A percentile compares a stretch with the other conserved stretches of the same genome.
Evolutionary conservation across 2,329 filamentous ascomycete species (phyloP).

Genomic region (Diaporthe australafricana): DNA sequence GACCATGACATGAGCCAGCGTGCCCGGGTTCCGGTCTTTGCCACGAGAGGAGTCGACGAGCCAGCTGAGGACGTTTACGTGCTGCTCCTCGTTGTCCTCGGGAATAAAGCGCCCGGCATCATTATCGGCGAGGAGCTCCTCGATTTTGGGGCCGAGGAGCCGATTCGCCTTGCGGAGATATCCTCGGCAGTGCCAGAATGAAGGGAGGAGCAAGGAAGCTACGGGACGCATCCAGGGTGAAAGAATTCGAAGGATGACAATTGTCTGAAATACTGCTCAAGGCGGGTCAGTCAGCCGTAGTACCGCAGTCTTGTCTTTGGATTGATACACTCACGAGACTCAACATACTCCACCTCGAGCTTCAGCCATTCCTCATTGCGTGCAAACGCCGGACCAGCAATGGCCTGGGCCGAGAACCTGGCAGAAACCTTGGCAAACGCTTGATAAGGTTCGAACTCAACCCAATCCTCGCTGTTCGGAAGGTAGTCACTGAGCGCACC

Average conservation of each 20-base stretch:
- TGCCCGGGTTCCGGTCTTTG: not conserved
- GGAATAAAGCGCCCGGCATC: not conserved
- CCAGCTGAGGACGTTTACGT: slow-evolving; percentile 4
- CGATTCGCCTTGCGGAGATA: not conserved
- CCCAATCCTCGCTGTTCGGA: not conserved
- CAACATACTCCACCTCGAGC: not conserved
- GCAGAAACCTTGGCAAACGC: not conserved
- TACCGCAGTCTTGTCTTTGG: not conserved
- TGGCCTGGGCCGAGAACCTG: not conserved
- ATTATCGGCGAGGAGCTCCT: not conserved
- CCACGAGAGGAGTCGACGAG: not conserved
- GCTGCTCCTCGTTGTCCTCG: not conserved
- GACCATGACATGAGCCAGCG: slow-evolving; percentile 2
- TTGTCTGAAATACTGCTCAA: not conserved
- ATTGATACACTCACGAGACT: not conserved
- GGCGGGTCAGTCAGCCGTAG: too few relatives aligned
- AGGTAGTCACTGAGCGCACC: not conserved
- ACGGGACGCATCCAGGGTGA: not conserved
- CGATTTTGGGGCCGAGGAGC: not conserved
- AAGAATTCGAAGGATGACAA: not conserved
- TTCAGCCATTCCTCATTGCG: not conserved
- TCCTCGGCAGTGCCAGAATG: slow-evolving; percentile 3
- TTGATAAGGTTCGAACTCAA: not conserved
- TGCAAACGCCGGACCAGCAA: not conserved
- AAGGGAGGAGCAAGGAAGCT: not conserved